Percentiles rank a stretch among this genome's conserved stretches.
Evolutionary conservation across 306 rosid species (phyloP).

Genomic region (barrel medic (Medicago truncatula)): MtrunA17r5.0-ANR NC_053044.1:54476501-54477000

Average conservation of each 20-base stretch:
- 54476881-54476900: conserved; percentile 87
- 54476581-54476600: conserved; percentile 37
- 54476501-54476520: conserved; percentile 51
- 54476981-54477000: conserved; percentile 21
- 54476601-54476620: conserved; percentile 30
- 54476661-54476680: conserved; percentile 89
- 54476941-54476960: conserved; percentile 10
- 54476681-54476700: conserved; percentile 81
- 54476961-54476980: conserved; percentile 15
- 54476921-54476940: conserved; percentile 30
- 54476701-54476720: conserved; percentile 87
- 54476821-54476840: conserved; percentile 95
- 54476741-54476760: conserved; percentile 95
- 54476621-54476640: conserved; percentile 70
- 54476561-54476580: conserved; percentile 34
- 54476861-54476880: conserved; percentile 86
- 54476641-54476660: conserved; percentile 90
- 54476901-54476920: conserved; percentile 32
- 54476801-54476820: conserved; percentile 83
- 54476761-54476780: conserved; percentile 86
- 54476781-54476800: conserved; percentile 96
- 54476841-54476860: conserved; percentile 80
- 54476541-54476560: conserved; percentile 43
- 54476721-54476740: conserved; percentile 99
- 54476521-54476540: conserved; percentile 37